A percentile compares a stretch with the other conserved stretches of the same genome.
Conservation (phyloP, 495 filamentous ascomycete genomes). For the Penicillium salamii region DNA sequence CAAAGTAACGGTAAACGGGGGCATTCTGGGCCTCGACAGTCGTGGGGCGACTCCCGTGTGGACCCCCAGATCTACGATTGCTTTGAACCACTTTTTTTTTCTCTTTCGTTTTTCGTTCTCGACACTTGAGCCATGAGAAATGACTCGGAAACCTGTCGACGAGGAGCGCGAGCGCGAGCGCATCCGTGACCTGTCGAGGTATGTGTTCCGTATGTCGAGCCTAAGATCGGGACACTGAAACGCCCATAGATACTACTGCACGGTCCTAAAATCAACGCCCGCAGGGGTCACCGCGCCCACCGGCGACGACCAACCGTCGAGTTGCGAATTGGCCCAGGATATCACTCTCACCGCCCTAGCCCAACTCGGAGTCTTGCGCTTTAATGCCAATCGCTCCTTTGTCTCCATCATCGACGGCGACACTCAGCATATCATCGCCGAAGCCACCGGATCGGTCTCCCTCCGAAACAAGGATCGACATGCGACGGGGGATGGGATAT, state of each 20-base stretch:
- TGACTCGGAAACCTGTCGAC: no score
- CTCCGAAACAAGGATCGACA: slow-evolving; percentile 34
- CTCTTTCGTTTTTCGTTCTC: no score
- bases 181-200: slow-evolving; percentile 24
- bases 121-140: no score
- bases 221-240: not conserved
- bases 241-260: slow-evolving; percentile 29
- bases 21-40: no score
- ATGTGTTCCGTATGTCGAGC: not conserved
- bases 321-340: slow-evolving; percentile 42
- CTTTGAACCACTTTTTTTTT: no score
- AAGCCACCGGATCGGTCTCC: slow-evolving; percentile 55
- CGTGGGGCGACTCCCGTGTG: no score
- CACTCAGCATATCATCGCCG: slow-evolving; percentile 59
- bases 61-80: no score
- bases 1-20: no score
- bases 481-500: slow-evolving; percentile 37
- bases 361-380: slow-evolving; percentile 55
- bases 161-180: slow-evolving; percentile 21
- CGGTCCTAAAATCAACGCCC: slow-evolving; percentile 13
- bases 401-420: slow-evolving; percentile 59
- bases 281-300: slow-evolving; percentile 3
- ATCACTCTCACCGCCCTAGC: slow-evolving; percentile 61
- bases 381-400: slow-evolving; percentile 52
- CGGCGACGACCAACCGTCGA: slow-evolving; percentile 14